Conservation (phyloP, 2,329 filamentous ascomycete genomes). For the Onygenales sp. region DNA sequence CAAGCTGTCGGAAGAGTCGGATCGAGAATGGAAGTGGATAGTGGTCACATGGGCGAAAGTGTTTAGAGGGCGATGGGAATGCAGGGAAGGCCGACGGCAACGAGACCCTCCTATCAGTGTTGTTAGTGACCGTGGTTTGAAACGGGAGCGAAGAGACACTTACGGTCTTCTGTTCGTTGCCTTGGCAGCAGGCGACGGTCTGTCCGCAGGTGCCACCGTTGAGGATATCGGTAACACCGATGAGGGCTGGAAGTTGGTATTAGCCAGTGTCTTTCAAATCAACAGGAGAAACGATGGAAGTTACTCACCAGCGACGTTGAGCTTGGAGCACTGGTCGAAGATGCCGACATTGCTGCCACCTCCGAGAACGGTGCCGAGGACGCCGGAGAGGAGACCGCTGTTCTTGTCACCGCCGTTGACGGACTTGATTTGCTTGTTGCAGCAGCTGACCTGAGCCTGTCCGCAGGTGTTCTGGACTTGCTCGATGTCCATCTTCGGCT, state of each 20-base stretch:
- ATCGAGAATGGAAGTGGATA: not conserved
- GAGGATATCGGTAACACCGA: conserved; percentile 17
- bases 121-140: conserved; percentile 5
- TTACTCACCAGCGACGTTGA: conserved; percentile 23
- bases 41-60: not conserved
- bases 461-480: conserved; percentile 8
- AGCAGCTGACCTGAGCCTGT: conserved; percentile 10
- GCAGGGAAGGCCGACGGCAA: conserved; percentile 29
- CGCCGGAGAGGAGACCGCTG: conserved; percentile 24
- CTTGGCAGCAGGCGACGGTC: conserved; percentile 12
- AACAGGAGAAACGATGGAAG: not conserved
- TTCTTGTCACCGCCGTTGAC: conserved; percentile 26
- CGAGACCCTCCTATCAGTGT: conserved; percentile 19
- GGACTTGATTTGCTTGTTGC: conserved; percentile 29
- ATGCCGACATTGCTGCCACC: conserved; percentile 27
- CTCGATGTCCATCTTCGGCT: conserved; percentile 3
- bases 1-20: not conserved
- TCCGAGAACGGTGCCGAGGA: conserved; percentile 24
- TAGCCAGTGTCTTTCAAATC: not conserved
- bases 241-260: conserved; percentile 15
- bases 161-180: conserved; percentile 7
- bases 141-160: not conserved
- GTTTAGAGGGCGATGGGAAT: conserved; percentile 30
- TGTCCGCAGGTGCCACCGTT: conserved; percentile 9
- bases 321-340: conserved; percentile 34